These are phyloP conservation scores for Lentinus tigrinus DNA, from an alignment of 768 basidiomycete species.

Conservation along the genomic window DNA sequence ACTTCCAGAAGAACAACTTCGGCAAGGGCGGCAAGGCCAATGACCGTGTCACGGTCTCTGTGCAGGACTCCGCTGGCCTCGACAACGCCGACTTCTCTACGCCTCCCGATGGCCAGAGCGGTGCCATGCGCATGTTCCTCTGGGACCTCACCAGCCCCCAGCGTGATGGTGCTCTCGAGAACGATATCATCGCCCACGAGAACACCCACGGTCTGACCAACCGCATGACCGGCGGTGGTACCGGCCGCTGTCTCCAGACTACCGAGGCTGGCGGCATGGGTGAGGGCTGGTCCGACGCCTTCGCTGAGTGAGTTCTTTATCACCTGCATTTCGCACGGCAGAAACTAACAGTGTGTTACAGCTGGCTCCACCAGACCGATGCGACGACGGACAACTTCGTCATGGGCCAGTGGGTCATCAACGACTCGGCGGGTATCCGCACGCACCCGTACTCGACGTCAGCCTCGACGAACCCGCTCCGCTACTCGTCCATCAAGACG, in stretches of 20 bases:
- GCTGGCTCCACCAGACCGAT: conserved; percentile 40
- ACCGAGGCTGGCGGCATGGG: conserved; percentile 67
- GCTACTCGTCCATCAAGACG: conserved; percentile 37
- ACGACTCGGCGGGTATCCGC: conserved; percentile 52
- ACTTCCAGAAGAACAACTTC: conserved; percentile 60
- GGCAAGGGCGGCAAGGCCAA: conserved; percentile 48
- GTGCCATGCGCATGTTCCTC: conserved; percentile 37
- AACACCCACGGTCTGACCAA: conserved; percentile 33
- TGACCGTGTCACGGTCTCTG: conserved; percentile 50
- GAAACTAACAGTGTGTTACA: background rate
- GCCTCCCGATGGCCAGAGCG: conserved; percentile 34
- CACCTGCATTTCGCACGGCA: background rate
- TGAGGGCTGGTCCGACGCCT: conserved; percentile 63
- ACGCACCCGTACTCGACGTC: conserved; percentile 57
- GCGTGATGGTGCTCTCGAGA: conserved; percentile 65
- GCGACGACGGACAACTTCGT: conserved; percentile 33
- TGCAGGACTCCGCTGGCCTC: conserved; percentile 45
- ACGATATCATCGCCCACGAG: conserved; percentile 55
- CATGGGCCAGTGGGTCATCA: conserved; percentile 54
- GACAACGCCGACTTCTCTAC: conserved; percentile 38
- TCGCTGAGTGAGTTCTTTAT: conserved; percentile 23
- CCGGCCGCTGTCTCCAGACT: conserved; percentile 59
- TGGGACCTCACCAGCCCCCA: conserved; percentile 40
- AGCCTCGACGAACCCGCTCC: conserved; percentile 44
- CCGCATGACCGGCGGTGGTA: conserved; percentile 51